Evolutionary conservation across 2,329 filamentous ascomycete genomes (phyloP).

Genomic region (Fusarium proliferatum): DNA sequence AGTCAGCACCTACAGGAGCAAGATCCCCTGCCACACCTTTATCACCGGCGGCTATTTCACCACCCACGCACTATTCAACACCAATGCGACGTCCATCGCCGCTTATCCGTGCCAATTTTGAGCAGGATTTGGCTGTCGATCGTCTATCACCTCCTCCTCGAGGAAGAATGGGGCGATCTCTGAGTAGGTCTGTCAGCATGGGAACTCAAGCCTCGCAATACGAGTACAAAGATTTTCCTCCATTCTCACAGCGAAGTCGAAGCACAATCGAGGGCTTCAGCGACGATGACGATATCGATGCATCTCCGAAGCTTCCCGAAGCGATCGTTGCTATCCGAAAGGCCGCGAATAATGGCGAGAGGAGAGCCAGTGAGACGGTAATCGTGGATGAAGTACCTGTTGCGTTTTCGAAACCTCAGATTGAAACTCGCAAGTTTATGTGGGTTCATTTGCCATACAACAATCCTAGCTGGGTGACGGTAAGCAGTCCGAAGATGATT

Average conservation of each 20-base stretch:
- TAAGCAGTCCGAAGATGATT: constrained; percentile 38
- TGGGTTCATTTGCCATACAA: constrained; percentile 70
- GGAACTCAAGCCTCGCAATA: constrained; percentile 48
- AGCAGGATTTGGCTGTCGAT: constrained; percentile 54
- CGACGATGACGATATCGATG: constrained; percentile 46
- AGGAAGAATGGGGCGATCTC: constrained; percentile 44
- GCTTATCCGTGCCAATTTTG: constrained; percentile 50
- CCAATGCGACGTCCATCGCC: constrained; percentile 48
- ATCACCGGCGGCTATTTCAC: constrained; percentile 42
- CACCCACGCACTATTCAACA: constrained; percentile 46
- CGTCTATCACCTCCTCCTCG: constrained; percentile 51
- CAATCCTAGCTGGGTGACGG: constrained; percentile 69
- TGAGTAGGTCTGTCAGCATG: constrained; percentile 52
- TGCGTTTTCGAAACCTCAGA: constrained; percentile 49
- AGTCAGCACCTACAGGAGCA: constrained; percentile 42
- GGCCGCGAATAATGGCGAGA: constrained; percentile 31
- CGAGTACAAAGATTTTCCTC: constrained; percentile 51
- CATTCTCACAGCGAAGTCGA: constrained; percentile 51
- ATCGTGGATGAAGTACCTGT: constrained; percentile 46
- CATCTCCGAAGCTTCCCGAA: constrained; percentile 49
- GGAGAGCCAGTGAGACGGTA: constrained; percentile 42
- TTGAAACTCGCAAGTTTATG: constrained; percentile 60
- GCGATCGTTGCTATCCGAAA: constrained; percentile 48
- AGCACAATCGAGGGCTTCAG: constrained; percentile 45
- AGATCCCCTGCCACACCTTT: constrained; percentile 40